Base-by-base conservation (phyloP, 352 stramenopile genomes). In the Phytophthora niederhauseri region DNA sequence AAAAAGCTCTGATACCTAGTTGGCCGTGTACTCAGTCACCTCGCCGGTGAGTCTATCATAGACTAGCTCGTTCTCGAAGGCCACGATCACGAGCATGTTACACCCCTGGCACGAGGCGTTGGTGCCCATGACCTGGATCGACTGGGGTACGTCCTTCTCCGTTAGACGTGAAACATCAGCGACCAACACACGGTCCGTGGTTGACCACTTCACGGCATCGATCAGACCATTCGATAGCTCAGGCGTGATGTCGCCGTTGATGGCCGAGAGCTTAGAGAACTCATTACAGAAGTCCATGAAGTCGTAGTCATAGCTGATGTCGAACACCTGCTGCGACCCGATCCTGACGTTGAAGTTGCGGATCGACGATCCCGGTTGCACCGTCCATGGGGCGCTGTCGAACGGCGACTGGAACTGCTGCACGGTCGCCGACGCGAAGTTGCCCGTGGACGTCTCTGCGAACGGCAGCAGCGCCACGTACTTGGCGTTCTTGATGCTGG, bases 381-480 rank as follows among this genome's bases (percentile, higher is more conserved):
- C 8, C n/a, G 22, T 61, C 54, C 54, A 61, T 4, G 36, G 41
- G 6, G 55, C 55, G 4, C 11, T 38, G 43, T 61, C 41, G 6
- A 61, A 61, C 12, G 55, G 55, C 0, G 4, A 28, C 8, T 61
- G 55, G 19, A 61, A 61, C 24, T 61, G 38, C 24, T 61, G 36
- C 41, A 61, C 55, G 15, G 38, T 15, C 51, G 55, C 55, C 28
- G 20, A 41, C 9, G 9, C n/a, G n/a, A n/a, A n/a, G n/a, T n/a
- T n/a, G n/a, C n/a, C n/a, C n/a, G n/a, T n/a, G n/a, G n/a, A n/a
- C n/a, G n/a, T n/a, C n/a, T n/a, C n/a, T n/a, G n/a, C n/a, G n/a
- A n/a, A n/a, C n/a, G 30, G 30, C 30, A 34, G 9, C 30, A n/a
- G n/a, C n/a, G n/a, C n/a, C n/a, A n/a, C n/a, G n/a, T n/a, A n/a